Percentiles rank a stretch among this genome's conserved stretches.
These are phyloP conservation scores for Euryodendron excelsum DNA, from an alignment of 148 eudicot genomes.

Conservation along the genomic window DNA sequence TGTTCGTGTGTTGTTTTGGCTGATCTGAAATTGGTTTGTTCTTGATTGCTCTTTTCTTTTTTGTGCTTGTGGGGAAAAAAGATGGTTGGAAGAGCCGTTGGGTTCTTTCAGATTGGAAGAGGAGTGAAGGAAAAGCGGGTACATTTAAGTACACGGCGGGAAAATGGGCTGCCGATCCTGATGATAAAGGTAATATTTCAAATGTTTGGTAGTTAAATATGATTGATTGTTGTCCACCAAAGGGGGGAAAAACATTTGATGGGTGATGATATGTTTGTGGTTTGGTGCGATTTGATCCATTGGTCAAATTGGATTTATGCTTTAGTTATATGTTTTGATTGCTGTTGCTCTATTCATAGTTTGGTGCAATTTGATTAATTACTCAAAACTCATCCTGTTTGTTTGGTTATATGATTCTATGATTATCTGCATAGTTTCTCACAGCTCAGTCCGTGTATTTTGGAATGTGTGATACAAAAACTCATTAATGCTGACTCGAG, in stretches of 20 bases:
- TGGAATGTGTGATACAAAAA: neutral
- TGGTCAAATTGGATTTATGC: neutral
- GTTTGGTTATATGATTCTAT: neutral
- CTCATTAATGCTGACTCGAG: neutral
- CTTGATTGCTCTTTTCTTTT: neutral
- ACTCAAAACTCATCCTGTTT: neutral
- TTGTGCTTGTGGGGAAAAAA: slow-evolving; percentile 15
- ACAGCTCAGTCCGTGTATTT: neutral
- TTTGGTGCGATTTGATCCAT: neutral
- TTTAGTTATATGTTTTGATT: neutral
- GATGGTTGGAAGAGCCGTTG: slow-evolving; percentile 89
- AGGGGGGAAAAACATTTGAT: neutral
- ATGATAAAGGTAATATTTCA: slow-evolving; percentile 65
- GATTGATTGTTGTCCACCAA: neutral
- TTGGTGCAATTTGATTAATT: neutral
- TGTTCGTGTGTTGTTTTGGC: neutral
- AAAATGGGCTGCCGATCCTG: slow-evolving; percentile 88
- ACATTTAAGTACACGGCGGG: slow-evolving; percentile 83
- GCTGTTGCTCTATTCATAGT: neutral
- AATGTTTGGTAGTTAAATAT: neutral
- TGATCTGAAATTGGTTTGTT: neutral
- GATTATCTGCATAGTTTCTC: neutral
- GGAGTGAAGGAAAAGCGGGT: slow-evolving; percentile 88
- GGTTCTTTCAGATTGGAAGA: slow-evolving; percentile 93
- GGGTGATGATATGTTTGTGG: neutral